Evolutionary conservation across 495 filamentous ascomycete species (phyloP), one percentile per base, ranked within the genome.

Genomic region (Penicillium alfredii): DNA sequence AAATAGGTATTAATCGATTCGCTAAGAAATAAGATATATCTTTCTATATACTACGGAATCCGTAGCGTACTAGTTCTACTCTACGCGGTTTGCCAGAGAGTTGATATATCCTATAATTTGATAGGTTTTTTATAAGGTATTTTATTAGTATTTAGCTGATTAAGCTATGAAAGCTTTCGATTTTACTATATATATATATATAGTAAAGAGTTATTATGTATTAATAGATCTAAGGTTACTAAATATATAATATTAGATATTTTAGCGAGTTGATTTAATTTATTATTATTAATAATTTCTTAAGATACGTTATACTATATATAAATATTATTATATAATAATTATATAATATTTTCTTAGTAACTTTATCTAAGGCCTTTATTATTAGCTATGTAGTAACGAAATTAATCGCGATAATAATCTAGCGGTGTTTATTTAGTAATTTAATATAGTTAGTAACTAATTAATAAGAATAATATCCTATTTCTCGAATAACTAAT

Each of bases 111-210:
- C 21, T 33, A 32, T 4, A 23, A 8, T 2, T n/a, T 17, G 2
- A 10, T 40, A 26, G 30, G 21, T 8, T 40, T 40, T 1, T 2
- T 32, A 40, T 32, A 12, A 40, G 14, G n/a, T 25, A 33, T 24
- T 40, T 33, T 18, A 14, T 40, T 19, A 40, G 8, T 27, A 40
- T 40, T 7, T 14, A 11, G 0, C 13, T 8, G 0, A 40, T 6
- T 26, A 40, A 4, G 0, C 38, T 28, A 28, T 40, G 32, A 23
- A 40, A 33, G 13, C 33, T 40, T 17, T 40, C 14, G 0, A 40
- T 7, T 4, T 40, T 40, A 0, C 18, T 21, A 21, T 40, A 26
- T 12, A 18, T 40, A 3, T 6, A 3, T 3, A 6, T 19, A 7
- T 40, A 40, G 6, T 31, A 40, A 0, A 2, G 37, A 2, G 14